phyloP scores from a whole-genome alignment of 2,329 filamentous ascomycete genomes.

The Paraconiothyrium brasiliense region DNA sequence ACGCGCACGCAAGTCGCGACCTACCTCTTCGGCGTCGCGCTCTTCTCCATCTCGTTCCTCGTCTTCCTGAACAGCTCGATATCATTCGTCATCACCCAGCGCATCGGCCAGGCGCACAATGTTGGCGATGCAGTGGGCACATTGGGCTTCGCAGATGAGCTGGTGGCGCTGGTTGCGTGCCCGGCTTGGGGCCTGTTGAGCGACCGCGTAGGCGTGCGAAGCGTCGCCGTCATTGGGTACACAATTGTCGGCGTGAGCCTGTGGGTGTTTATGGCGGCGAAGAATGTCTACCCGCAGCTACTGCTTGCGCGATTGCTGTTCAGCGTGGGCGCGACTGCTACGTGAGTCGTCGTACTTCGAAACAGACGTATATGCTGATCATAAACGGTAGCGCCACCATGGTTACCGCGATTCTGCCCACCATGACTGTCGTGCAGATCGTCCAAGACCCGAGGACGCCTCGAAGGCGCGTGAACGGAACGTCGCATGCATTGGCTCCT shows the following conservation, averaged over 20 bases:
- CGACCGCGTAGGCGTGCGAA: conserved; percentile 77
- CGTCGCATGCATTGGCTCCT: conserved; percentile 67
- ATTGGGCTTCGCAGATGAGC: conserved; percentile 83
- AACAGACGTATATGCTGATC: conserved; percentile 23
- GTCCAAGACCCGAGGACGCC: conserved; percentile 39
- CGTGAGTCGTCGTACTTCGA: conserved; percentile 57
- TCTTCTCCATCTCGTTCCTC: conserved; percentile 89
- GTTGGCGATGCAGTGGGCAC: conserved; percentile 86
- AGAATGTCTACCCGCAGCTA: conserved; percentile 87
- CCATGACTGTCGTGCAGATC: conserved; percentile 60
- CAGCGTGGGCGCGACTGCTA: conserved; percentile 89
- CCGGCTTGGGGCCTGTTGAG: conserved; percentile 81
- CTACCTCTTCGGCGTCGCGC: conserved; percentile 82
- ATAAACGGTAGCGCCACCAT: conserved; percentile 72
- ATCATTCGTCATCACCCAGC: conserved; percentile 85
- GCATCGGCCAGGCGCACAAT: conserved; percentile 75
- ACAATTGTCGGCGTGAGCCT: conserved; percentile 80
- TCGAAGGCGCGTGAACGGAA: conserved; percentile 47
- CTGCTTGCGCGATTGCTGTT: conserved; percentile 86
- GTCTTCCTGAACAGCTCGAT: conserved; percentile 88
- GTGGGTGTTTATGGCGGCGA: conserved; percentile 83
- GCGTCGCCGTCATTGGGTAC: conserved; percentile 76
- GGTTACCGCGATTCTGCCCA: conserved; percentile 94
- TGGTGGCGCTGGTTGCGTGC: conserved; percentile 82
- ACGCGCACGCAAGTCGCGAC: conserved; percentile 67